These are phyloP conservation scores for Amanita polypyramis DNA, from an alignment of 768 basidiomycete genomes.

Conservation along the genomic window DNA sequence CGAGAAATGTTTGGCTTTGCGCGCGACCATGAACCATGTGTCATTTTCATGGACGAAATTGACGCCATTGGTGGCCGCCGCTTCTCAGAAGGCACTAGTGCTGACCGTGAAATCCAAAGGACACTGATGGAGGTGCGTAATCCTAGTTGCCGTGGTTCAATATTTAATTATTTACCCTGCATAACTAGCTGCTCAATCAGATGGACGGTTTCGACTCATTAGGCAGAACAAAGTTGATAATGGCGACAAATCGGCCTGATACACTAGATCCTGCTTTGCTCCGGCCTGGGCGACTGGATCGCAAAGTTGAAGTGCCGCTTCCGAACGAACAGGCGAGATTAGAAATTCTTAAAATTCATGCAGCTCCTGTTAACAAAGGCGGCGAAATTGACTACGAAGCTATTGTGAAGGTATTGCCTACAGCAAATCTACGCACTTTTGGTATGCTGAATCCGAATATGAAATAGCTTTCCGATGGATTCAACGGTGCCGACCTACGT, in stretches of 20 bases:
- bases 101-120: slow-evolving; percentile 97
- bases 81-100: slow-evolving; percentile 91
- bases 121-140: slow-evolving; percentile 82
- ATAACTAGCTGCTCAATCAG: slow-evolving; percentile 84
- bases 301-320: slow-evolving; percentile 95
- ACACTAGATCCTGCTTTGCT: slow-evolving; percentile 95
- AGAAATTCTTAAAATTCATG: slow-evolving; percentile 97
- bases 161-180: neutral
- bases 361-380: slow-evolving; percentile 85
- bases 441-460: neutral
- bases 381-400: slow-evolving; percentile 98
- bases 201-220: slow-evolving; percentile 99
- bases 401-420: slow-evolving; percentile 71
- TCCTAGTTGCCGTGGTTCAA: neutral
- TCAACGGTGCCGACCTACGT: slow-evolving; percentile 94
- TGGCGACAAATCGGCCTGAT: slow-evolving; percentile 99
- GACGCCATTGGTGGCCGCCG: slow-evolving; percentile 91
- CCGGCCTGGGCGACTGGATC: slow-evolving; percentile 90
- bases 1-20: slow-evolving; percentile 99
- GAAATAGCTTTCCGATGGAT: slow-evolving; percentile 68
- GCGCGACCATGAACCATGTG: slow-evolving; percentile 93
- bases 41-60: slow-evolving; percentile 98
- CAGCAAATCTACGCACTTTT: neutral
- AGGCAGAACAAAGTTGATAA: slow-evolving; percentile 92
- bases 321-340: slow-evolving; percentile 95